Conservation (phyloP, 352 stramenopile species). For the Globisporangium uncinulatum region DNA sequence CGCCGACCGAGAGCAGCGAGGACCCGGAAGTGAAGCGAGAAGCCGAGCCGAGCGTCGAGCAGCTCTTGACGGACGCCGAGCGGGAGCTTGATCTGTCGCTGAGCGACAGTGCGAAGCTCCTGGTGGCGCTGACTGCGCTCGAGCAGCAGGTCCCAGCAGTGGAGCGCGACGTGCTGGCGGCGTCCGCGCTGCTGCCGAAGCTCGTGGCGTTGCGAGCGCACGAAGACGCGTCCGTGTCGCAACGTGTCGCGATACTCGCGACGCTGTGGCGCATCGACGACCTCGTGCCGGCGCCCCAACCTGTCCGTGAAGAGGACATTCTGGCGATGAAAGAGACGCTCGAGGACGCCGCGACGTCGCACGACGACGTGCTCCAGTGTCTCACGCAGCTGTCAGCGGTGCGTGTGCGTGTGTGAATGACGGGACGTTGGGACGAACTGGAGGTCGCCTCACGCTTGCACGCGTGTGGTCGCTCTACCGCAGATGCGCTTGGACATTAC, state of each 20-base stretch:
- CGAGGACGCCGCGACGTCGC: conserved; percentile 33
- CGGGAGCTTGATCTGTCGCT: conserved; percentile 27
- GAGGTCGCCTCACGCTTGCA: neutral
- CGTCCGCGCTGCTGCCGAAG: conserved; percentile 26
- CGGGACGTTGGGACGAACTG: neutral
- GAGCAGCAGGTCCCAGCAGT: conserved; percentile 20
- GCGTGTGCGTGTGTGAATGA: neutral
- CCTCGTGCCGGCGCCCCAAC: conserved; percentile 37
- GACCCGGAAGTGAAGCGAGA: conserved; percentile 7
- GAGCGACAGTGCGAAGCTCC: conserved; percentile 33
- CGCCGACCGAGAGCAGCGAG: conserved; percentile 4
- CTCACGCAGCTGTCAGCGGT: conserved; percentile 51
- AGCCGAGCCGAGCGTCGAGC: conserved; percentile 14
- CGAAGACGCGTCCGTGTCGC: conserved; percentile 20
- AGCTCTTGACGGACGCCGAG: conserved; percentile 25
- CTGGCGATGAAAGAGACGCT: conserved; percentile 55
- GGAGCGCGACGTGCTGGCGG: conserved; percentile 23
- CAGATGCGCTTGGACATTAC: conserved; percentile 59
- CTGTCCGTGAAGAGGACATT: conserved; percentile 51
- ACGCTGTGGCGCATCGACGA: conserved; percentile 48
- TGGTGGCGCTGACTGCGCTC: conserved; percentile 28
- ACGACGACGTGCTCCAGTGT: conserved; percentile 62
- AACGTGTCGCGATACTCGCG: conserved; percentile 29
- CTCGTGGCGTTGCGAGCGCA: conserved; percentile 36
- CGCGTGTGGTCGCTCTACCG: conserved; percentile 7